Conservation (phyloP, 2,329 filamentous ascomycete genomes). For the Aspergillus pseudoglaucus region DNA sequence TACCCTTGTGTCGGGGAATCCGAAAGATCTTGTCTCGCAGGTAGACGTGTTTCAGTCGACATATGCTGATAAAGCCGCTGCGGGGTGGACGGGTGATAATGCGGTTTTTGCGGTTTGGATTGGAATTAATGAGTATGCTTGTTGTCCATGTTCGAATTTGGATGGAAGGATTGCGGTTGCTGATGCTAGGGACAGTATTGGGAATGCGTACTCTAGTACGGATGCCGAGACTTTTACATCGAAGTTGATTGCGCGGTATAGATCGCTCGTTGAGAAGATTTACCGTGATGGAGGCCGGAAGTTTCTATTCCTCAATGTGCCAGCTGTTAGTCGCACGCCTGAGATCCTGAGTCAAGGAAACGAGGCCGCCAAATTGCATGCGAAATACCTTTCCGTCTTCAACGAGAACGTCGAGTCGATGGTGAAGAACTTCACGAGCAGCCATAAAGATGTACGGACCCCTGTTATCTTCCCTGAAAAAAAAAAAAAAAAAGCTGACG, state of each 20-base stretch:
- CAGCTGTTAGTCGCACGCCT: slow-evolving; percentile 36
- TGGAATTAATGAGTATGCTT: slow-evolving; percentile 24
- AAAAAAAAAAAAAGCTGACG: not conserved
- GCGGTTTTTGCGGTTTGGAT: slow-evolving; percentile 29
- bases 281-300: slow-evolving; percentile 51
- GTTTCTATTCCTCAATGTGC: slow-evolving; percentile 55
- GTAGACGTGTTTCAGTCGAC: slow-evolving; percentile 40
- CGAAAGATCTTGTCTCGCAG: slow-evolving; percentile 45
- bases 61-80: slow-evolving; percentile 27
- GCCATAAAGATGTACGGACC: slow-evolving; percentile 15
- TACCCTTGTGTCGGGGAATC: slow-evolving; percentile 46
- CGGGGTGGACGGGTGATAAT: slow-evolving; percentile 20
- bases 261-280: slow-evolving; percentile 39
- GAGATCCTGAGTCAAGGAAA: slow-evolving; percentile 15
- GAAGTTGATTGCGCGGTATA: slow-evolving; percentile 41
- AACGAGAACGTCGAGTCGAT: slow-evolving; percentile 19
- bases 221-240: slow-evolving; percentile 24
- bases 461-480: not conserved
- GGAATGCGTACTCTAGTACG: slow-evolving; percentile 22
- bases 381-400: slow-evolving; percentile 17
- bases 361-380: slow-evolving; percentile 11
- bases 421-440: slow-evolving; percentile 12
- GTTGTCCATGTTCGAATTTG: not conserved
- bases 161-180: not conserved
- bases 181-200: slow-evolving; percentile 14